Evolutionary conservation across 2,329 filamentous ascomycete species (phyloP), one percentile per base, ranked within the genome.

Genomic region (Stemphylium vesicarium): DNA sequence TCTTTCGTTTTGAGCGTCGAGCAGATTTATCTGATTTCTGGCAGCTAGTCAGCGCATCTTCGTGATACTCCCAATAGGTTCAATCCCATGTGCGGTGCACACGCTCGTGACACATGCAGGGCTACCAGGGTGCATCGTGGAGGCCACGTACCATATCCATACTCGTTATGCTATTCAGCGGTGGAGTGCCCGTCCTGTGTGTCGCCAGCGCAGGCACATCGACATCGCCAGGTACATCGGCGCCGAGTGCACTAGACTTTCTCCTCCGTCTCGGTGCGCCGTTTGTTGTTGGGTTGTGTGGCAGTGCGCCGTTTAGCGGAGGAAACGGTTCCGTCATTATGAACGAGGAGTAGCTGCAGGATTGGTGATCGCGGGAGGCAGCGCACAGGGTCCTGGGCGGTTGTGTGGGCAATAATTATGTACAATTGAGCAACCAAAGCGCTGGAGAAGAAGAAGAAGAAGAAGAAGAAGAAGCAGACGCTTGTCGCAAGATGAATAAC

Each of bases 161-260:
- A 53, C 53, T 12, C 50, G 57, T 20, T 37, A 62, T 53, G 42
- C 49, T 51, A 44, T 60, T 50, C 50, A 60, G 38, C 38, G 68
- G 64, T 38, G 65, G 65, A 15, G 60, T 73, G 8, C 43, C 41
- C 24, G 52, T 57, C 20, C 61, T 54, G 45, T 75, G 65, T 26
- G 82, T 84, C 53, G 82, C 81, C 46, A 84, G 72, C 15, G 81
- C 77, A 31, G 78, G 79, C 24, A 75, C 81, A 59, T 78, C 78
- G 35, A 79, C 84, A 65, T 84, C 82, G 53, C 82, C 81, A 24
- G 79, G 76, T 22, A 82, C 79, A 57, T 84, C 82, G 35, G 75
- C 79, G 29, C 81, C 81, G 13, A 84, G 73, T 33, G 74, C 80
- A 66, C 78, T 81, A 13, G 77, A 79, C 60, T 78, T 79, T 63